Percentiles rank a stretch among this genome's conserved stretches.
These are phyloP conservation scores for Fremontodendron californicum DNA, from an alignment of 345 rosid genomes.

Conservation along the genomic window DNA sequence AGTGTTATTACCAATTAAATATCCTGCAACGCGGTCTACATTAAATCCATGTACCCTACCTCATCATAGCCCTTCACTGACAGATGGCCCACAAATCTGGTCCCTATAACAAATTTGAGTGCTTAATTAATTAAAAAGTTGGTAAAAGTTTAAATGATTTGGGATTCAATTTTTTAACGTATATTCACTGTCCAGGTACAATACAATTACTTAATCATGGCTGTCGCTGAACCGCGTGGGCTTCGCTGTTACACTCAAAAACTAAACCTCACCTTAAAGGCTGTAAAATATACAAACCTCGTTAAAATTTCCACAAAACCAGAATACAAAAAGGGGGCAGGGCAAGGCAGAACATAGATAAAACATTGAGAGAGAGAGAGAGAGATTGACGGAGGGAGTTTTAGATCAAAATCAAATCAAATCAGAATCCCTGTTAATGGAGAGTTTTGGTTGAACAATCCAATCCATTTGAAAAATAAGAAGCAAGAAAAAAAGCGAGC, in stretches of 20 bases:
- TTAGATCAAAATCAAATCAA: background rate
- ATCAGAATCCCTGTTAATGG: background rate
- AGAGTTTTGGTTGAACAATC: background rate
- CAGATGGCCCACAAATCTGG: background rate
- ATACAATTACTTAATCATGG: background rate
- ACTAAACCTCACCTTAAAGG: background rate
- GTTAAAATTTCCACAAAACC: background rate
- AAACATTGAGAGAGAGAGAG: background rate
- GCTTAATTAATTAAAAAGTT: background rate
- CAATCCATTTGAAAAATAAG: background rate
- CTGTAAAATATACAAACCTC: background rate
- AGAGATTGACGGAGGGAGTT: background rate
- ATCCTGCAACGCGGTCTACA: background rate
- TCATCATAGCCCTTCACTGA: background rate
- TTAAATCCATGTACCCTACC: conserved; percentile 1
- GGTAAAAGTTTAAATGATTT: background rate
- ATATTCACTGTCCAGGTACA: background rate
- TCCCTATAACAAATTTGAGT: background rate
- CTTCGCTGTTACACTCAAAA: background rate
- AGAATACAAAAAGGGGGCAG: background rate
- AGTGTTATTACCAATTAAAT: background rate
- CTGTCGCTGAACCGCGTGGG: background rate
- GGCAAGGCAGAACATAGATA: background rate
- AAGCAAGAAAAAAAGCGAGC: background rate
- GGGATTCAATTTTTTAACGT: background rate